Evolutionary conservation across 768 basidiomycete species (phyloP).

Genomic region (Trametes gibbosa): DNA sequence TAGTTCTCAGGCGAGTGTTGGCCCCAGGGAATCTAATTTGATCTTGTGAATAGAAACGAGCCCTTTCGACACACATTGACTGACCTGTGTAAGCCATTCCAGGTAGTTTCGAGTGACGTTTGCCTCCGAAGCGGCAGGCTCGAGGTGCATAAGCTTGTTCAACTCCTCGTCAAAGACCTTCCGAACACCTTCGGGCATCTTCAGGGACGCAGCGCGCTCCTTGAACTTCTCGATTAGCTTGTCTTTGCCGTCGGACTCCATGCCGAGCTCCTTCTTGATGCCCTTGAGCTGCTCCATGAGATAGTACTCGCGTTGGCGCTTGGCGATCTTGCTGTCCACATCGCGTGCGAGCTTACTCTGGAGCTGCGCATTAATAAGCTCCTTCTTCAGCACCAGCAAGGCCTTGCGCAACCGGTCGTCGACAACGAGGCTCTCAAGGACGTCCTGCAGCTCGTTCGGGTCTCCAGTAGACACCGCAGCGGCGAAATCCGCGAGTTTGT

Average conservation of each 20-base stretch:
- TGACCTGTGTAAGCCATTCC: slow-evolving; percentile 84
- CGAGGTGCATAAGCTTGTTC: slow-evolving; percentile 82
- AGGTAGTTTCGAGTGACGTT: slow-evolving; percentile 94
- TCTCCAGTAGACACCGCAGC: slow-evolving; percentile 96
- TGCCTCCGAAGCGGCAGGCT: slow-evolving; percentile 89
- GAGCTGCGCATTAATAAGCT: slow-evolving; percentile 93
- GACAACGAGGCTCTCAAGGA: slow-evolving; percentile 81
- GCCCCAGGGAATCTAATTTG: slow-evolving; percentile 89
- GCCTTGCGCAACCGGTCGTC: slow-evolving; percentile 90
- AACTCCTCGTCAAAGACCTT: slow-evolving; percentile 98
- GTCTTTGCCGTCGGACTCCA: slow-evolving; percentile 95
- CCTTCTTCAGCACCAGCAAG: slow-evolving; percentile 92
- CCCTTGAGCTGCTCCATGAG: slow-evolving; percentile 96
- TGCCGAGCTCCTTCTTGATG: slow-evolving; percentile 94
- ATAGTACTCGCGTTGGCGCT: slow-evolving; percentile 92
- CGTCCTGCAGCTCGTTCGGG: slow-evolving; percentile 87
- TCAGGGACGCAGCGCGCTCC: slow-evolving; percentile 74
- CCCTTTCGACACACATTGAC: slow-evolving; percentile 1
- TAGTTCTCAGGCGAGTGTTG: slow-evolving; percentile 92
- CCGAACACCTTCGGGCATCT: slow-evolving; percentile 86
- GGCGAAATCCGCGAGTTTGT: slow-evolving; percentile 95
- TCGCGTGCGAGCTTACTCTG: slow-evolving; percentile 91
- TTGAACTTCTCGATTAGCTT: slow-evolving; percentile 91
- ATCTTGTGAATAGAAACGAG: slow-evolving; percentile 2
- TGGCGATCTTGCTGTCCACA: slow-evolving; percentile 92